Evolutionary conservation across 176 grass and related monocot genomes (phyloP).

Genomic region (Zoysia japonica): DNA sequence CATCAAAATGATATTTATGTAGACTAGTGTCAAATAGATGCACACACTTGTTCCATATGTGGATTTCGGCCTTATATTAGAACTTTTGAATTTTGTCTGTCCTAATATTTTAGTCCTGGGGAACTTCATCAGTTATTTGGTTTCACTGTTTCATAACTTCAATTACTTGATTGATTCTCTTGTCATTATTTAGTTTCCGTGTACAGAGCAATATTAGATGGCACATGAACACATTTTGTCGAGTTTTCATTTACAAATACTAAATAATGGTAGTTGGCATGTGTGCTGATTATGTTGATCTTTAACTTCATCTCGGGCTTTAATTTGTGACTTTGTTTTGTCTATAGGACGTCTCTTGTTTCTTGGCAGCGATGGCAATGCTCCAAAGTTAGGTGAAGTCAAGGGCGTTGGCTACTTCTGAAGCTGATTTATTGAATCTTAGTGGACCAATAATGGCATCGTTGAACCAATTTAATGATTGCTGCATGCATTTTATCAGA

Average conservation of each 20-base stretch:
- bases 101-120: too few relatives aligned
- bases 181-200: neutral
- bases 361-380: slow-evolving; percentile 50
- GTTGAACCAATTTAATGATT: neutral
- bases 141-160: neutral
- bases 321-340: slow-evolving; percentile 10
- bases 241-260: neutral
- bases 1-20: neutral
- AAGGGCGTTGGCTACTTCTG: slow-evolving; percentile 70
- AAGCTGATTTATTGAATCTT: slow-evolving; percentile 28
- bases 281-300: neutral
- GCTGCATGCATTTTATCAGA: neutral
- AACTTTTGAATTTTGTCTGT: neutral
- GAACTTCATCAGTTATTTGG: too few relatives aligned
- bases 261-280: slow-evolving; percentile 3
- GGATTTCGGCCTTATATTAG: neutral
- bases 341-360: slow-evolving; percentile 62
- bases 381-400: slow-evolving; percentile 41
- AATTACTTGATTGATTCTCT: neutral
- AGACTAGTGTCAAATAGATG: neutral
- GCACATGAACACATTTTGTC: neutral
- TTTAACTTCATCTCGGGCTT: neutral
- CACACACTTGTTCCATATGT: neutral
- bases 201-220: neutral
- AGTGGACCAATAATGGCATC: slow-evolving; percentile 2